These are phyloP conservation scores for Talaromyces piceae DNA, from an alignment of 2,329 filamentous ascomycete genomes.

Conservation along the genomic window DNA sequence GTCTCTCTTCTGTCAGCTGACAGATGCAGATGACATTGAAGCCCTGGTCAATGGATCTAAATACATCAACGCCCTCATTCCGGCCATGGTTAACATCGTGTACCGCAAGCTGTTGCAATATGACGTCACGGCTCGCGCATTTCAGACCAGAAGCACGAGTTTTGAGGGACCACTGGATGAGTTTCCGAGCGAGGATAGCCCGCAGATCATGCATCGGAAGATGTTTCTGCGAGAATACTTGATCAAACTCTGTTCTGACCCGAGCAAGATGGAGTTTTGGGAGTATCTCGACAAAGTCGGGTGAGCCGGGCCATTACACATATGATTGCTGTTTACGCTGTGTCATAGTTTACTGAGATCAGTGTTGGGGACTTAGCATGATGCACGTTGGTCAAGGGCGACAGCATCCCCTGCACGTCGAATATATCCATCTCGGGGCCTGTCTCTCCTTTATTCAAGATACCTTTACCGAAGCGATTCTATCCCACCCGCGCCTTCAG, in stretches of 20 bases:
- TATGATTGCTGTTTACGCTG: not conserved
- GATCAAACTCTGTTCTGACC: slow-evolving; percentile 66
- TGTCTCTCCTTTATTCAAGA: slow-evolving; percentile 71
- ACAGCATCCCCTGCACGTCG: slow-evolving; percentile 64
- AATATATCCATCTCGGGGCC: slow-evolving; percentile 70
- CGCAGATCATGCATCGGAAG: slow-evolving; percentile 69
- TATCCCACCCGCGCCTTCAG: slow-evolving; percentile 60
- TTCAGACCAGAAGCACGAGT: slow-evolving; percentile 54
- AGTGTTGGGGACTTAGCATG: slow-evolving; percentile 40
- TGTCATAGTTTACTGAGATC: no score
- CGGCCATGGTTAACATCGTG: slow-evolving; percentile 74
- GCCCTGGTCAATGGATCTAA: slow-evolving; percentile 62
- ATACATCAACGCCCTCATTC: slow-evolving; percentile 75
- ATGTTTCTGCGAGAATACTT: slow-evolving; percentile 71
- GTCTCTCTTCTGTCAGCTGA: slow-evolving; percentile 9
- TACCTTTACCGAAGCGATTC: slow-evolving; percentile 66
- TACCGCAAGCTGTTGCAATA: slow-evolving; percentile 74
- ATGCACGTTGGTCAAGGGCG: slow-evolving; percentile 76
- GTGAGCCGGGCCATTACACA: slow-evolving; percentile 34
- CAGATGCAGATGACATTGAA: slow-evolving; percentile 57
- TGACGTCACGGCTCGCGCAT: slow-evolving; percentile 74
- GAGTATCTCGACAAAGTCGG: slow-evolving; percentile 78
- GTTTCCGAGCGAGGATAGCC: slow-evolving; percentile 58
- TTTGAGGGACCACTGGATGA: slow-evolving; percentile 62
- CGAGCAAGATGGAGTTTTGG: slow-evolving; percentile 70